These are phyloP conservation scores for Blastomyces percursus DNA, from an alignment of 2,329 filamentous ascomycete species.

Conservation along the genomic window DNA sequence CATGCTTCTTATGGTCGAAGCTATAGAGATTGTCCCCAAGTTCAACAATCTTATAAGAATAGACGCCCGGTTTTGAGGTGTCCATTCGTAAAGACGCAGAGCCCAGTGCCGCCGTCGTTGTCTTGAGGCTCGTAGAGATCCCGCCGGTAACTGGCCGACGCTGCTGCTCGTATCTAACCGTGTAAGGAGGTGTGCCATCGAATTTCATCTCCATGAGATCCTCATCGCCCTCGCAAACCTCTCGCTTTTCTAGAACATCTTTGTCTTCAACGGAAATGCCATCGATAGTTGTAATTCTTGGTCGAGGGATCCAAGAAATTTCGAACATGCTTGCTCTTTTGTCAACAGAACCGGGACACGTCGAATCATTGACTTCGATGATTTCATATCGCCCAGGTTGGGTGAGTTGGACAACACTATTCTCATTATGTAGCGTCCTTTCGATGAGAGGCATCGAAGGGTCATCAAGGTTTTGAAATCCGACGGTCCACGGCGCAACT, in stretches of 20 bases:
- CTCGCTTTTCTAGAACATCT: constrained; percentile 56
- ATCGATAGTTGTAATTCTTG: constrained; percentile 53
- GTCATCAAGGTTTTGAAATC: constrained; percentile 58
- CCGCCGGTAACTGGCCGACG: constrained; percentile 59
- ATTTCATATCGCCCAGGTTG: constrained; percentile 70
- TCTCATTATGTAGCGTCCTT: constrained; percentile 44
- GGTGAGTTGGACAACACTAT: constrained; percentile 57
- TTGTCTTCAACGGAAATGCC: constrained; percentile 39
- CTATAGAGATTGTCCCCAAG: constrained; percentile 81
- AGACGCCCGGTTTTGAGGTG: constrained; percentile 67
- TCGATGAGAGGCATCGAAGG: constrained; percentile 38
- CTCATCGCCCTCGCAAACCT: constrained; percentile 90
- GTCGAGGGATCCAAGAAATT: constrained; percentile 76
- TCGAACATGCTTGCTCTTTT: constrained; percentile 61
- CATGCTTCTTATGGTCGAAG: constrained; percentile 54
- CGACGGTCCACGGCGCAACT: constrained; percentile 70
- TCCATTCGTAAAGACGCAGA: constrained; percentile 75
- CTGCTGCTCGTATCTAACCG: constrained; percentile 68
- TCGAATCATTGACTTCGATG: constrained; percentile 60
- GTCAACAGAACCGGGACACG: constrained; percentile 75
- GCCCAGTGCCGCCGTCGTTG: constrained; percentile 64
- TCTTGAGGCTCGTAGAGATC: constrained; percentile 54
- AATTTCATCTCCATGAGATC: constrained; percentile 76
- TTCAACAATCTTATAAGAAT: constrained; percentile 75
- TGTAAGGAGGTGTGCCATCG: constrained; percentile 70